phyloP scores from a whole-genome alignment of 2,329 filamentous ascomycete species.

The Uncinocarpus reesii region DNA sequence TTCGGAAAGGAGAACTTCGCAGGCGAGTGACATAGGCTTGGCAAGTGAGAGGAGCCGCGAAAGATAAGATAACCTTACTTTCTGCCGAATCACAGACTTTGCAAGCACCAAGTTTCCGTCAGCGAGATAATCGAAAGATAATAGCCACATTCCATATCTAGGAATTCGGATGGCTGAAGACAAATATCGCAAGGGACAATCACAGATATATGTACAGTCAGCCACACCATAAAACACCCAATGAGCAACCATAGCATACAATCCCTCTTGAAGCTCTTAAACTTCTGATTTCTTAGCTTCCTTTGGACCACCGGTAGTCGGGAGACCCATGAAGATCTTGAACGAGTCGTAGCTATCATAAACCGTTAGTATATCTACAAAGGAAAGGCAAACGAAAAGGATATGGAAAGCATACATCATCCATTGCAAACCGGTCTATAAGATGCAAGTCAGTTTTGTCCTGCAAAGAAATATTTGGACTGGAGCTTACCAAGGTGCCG shows the following conservation, averaged over 20 bases:
- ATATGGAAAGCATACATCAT: constrained; percentile 62
- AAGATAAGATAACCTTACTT: constrained; percentile 5
- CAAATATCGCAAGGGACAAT: neutral
- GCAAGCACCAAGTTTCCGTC: no score
- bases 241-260: neutral
- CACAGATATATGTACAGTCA: neutral
- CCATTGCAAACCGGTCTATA: constrained; percentile 70
- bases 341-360: constrained; percentile 54
- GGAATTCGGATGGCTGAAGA: neutral
- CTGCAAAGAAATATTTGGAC: neutral
- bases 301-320: constrained; percentile 63
- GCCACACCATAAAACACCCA: neutral
- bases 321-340: constrained; percentile 82
- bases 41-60: neutral
- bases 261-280: neutral
- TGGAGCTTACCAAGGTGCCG: constrained; percentile 47
- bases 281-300: constrained; percentile 37
- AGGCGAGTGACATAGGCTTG: neutral
- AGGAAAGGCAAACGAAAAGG: neutral
- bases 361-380: neutral
- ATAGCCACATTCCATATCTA: neutral
- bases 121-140: no score
- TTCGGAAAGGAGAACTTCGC: neutral
- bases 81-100: constrained; percentile 1
- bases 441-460: constrained; percentile 12